Base-by-base conservation (phyloP, 768 basidiomycete genomes). In the Mycena indigotica region DNA sequence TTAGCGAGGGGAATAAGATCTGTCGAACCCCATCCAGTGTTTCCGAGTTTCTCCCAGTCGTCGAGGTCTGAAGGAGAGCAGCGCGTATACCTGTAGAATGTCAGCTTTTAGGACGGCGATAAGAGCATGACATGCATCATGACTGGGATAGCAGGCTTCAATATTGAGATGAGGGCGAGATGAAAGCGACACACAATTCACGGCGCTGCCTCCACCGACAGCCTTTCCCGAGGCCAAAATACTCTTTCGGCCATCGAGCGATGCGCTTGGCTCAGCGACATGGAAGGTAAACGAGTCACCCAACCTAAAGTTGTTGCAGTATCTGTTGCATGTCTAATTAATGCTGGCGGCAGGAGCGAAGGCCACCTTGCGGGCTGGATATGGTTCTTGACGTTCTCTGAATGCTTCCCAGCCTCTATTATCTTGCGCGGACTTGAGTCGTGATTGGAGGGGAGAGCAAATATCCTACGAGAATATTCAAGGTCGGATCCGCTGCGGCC, bases 21-120 rank as follows among this genome's bases (percentile, higher is more conserved):
- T 48, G 75, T 72, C 0, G 83, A 81, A 4, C 84, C 75, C 87
- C 87, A 89, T 1, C 86, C 87, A 1, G 78, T 69, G 65, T 87
- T 87, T 3, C 74, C 75, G 24, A 73, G 66, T 1, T 57, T 70
- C 64, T 81, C 79, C 87, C 86, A 88, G 50, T 83, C 82, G 60
- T 89, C 84, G 48, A 82, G 87, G 65, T 89, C 87, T 0, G 85
- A 86, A 1, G 83, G 80, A 6, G 82, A 69, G 15, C 84, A 80
- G 24, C 87, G 79, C 0, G 78, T 81, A 59, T 87, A 44, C 41
- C 41, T 44, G n/a, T 23, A 44, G 6, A 8, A 19, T 8, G 6
- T 8, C 6, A 19, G 5, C 15, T 16, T 21, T 8, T 5, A 23
- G 15, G 32, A 16, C 5, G 41, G 15, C 23, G 41, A 8, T 15